phyloP scores from a whole-genome alignment of 495 filamentous ascomycete species.

The Penicillium fimorum region DNA sequence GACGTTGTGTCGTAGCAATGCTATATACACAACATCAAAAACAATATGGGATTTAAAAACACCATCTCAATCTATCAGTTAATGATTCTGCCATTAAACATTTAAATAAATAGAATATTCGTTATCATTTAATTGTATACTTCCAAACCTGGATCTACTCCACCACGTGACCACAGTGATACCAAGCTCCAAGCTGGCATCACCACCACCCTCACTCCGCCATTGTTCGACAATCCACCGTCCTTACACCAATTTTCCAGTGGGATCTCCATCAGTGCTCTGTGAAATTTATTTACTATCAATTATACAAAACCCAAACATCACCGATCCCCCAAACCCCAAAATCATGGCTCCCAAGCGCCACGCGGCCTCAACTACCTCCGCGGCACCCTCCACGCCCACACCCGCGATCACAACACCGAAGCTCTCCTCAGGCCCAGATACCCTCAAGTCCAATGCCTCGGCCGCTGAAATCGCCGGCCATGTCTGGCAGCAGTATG shows the following conservation, averaged over 20 bases:
- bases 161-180: conserved; percentile 28
- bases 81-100: neutral
- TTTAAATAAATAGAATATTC: neutral
- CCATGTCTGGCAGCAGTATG: conserved; percentile 71
- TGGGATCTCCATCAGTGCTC: neutral
- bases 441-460: conserved; percentile 42
- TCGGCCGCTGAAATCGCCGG: conserved; percentile 52
- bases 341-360: conserved; percentile 52
- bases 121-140: conserved; percentile 7
- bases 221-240: conserved; percentile 22
- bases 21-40: neutral
- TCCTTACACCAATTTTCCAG: neutral
- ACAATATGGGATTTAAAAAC: neutral
- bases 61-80: neutral
- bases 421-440: conserved; percentile 45
- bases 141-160: conserved; percentile 2
- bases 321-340: conserved; percentile 12
- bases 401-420: conserved; percentile 24
- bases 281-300: conserved; percentile 1
- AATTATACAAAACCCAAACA: neutral
- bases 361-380: conserved; percentile 41
- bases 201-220: conserved; percentile 23
- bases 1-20: neutral
- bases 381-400: conserved; percentile 31
- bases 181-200: conserved; percentile 38